Evolutionary conservation across 108 stramenopile genomes (phyloP), one percentile per base, ranked within the genome.

Genomic region (Skeletonema tropicum): DNA sequence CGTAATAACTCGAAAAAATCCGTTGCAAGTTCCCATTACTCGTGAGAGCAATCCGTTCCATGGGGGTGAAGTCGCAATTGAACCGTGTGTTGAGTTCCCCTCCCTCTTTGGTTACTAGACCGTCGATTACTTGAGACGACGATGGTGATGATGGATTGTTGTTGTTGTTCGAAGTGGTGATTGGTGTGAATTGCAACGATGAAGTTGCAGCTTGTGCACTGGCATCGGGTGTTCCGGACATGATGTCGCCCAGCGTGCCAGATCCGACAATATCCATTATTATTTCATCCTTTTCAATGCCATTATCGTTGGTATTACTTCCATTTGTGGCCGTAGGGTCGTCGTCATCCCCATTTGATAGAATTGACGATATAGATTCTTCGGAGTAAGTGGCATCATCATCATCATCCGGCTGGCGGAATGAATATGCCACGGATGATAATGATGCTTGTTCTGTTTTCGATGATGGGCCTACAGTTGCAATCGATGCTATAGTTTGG

Each of bases 21-120:
- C 93, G 83, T 57, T 94, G 93, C 29, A 94, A 71, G 68, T 94
- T 94, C 3, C 93, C 93, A 74, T 94, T 94, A 57, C 89, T 89
- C 1, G 93, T 94, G 10, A 92, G 61, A 1, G 89, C 91, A 75
- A 94, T 94, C 5, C 93, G 88, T 80, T 94, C 90, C 72, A 94
- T 73, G 6, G 88, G 90, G 12, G 83, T 57, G 25, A 84, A 80
- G 12, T 64, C 66, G 36, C 74, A 63, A 12, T 82, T 77, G 57
- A 79, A 87, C 45, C 71, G 61, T 3, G 59, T 5, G 60, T 77
- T 68, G 12, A 87, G 64, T 48, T 59, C 70, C 35, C 86, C 86
- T 46, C 83, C 84, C 46, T 77, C 80, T 41, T 55, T 80, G 8
- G 86, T 87, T 10, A 85, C 84, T 6, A 87, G 71, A 14, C 86